Base-by-base conservation (phyloP, 2,329 filamentous ascomycete genomes). In the Penicillium sp. region DNA sequence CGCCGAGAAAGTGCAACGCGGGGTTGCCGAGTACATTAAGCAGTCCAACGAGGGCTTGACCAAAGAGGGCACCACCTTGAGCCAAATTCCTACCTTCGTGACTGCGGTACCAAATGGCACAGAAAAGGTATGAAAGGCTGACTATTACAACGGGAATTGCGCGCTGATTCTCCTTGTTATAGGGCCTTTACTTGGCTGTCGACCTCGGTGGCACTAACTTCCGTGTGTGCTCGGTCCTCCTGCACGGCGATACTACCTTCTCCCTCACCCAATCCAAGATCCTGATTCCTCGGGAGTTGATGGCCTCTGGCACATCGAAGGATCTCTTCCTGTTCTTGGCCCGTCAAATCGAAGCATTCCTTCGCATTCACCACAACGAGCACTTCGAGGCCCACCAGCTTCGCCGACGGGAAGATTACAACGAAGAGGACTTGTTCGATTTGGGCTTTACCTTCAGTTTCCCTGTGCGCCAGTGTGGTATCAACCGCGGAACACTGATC, bases 381-480 rank as follows among this genome's bases (percentile, higher is more conserved):
- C 91, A 93, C 72, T 97, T 96, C 69, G 83, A 88, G 68, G 82
- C 85, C 61, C 84, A 91, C 73, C 73, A 87, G 58, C 82, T 83
- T 66, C 85, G 88, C 61, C 85, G 88, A 60, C 78, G 84, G 62
- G 80, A 84, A 50, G 85, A 84, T 29, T 86, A 81, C 71, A 80
- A 81, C 54, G 86, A 91, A 62, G 86, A 93, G 73, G 83, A 93
- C 58, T 85, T 94, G 60, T 96, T 97, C 79, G 90, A 92, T 68
- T 82, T 99, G 42, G 94, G 94, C n/a, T 99, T 99, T 78, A 99
- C 94, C 53, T 99, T 99, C 78, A 96, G 90, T 73, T 99, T 97
- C 79, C 94, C 94, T 3, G 93, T 97, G 40, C 86, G 95, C 73
- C 94, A 99, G 75, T 82, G 90, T 57, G 93, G 91, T 40, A 96